Base-by-base conservation (phyloP, 2,329 filamentous ascomycete genomes). In the Graphiopsis chlorocephala region DNA sequence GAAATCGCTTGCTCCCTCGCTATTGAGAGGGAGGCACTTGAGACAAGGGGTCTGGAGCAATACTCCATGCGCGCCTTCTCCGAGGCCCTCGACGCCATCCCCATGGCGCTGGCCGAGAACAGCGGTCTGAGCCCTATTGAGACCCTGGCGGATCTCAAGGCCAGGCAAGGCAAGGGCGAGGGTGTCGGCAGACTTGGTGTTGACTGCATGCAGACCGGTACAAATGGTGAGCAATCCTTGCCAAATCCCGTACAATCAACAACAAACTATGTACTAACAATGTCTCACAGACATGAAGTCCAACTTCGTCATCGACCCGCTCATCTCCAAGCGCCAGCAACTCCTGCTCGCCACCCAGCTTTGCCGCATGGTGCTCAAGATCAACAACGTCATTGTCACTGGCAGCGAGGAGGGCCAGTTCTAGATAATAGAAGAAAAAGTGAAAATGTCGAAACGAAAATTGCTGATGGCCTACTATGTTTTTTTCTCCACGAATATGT, bases 31-130 rank as follows among this genome's bases (percentile, higher is more conserved):
- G 94, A 92, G 28, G 94, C 94, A 50, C 89, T 93, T 75, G 76
- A 87, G 88, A 97, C 92, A 61, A 92, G 93, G 26, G 95, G 95
- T n/a, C 87, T 99, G 45, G 94, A 97, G 81, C 95, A 99, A 81
- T 99, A 99, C 79, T 93, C 94, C 70, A 99, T 99, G 94, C 91
- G 95, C 67, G 95, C 95, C 26, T 99, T 99, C 76, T 87, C 95
- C 67, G 94, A 98, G 79, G 96, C 95, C 5, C 87, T 99, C 38
- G 95, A 99, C 78, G 85, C 91, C 1, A 85, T 99, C 1, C 95
- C 95, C 35, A 95, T 99, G 92, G 92, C 95, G 1, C 85, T 99
- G 66, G 93, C 95, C 11, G 94, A 99, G 85, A 99, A 99, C 85
- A 96, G 92, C 71, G 95, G 95, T 68, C 84, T 98, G 68, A 96